Evolutionary conservation across 805 yeast genomes (phyloP).

Genomic region (Suhomyces faveliae): DNA sequence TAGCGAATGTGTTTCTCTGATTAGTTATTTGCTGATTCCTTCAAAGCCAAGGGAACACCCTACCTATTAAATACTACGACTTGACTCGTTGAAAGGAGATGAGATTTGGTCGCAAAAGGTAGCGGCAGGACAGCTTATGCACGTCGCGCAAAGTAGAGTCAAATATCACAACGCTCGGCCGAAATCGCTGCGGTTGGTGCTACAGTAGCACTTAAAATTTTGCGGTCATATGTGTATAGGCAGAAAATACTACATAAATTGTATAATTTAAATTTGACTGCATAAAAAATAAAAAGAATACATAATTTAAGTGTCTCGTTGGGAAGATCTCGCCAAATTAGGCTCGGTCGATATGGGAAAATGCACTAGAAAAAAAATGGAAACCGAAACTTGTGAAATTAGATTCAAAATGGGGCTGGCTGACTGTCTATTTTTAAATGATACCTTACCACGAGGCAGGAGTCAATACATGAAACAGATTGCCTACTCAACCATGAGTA

Average conservation of each 20-base stretch:
- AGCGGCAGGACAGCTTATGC: neutral
- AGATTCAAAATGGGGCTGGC: neutral
- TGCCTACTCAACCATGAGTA: neutral
- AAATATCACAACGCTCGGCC: neutral
- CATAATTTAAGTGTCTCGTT: neutral
- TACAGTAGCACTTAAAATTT: neutral
- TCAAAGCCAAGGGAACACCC: neutral
- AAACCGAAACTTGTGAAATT: neutral
- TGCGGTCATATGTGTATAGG: neutral
- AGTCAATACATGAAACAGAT: neutral
- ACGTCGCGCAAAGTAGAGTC: neutral
- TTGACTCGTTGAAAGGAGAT: neutral
- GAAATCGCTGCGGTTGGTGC: neutral
- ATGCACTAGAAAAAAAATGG: neutral
- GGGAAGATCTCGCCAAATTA: neutral
- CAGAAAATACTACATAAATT: neutral
- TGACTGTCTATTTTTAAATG: neutral
- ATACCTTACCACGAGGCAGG: neutral
- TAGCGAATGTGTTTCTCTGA: slow-evolving; percentile 6
- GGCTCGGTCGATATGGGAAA: neutral
- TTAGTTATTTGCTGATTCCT: neutral
- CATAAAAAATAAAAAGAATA: neutral
- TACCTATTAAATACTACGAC: neutral
- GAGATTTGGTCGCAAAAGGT: neutral
- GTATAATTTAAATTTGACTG: neutral